Evolutionary conservation across 768 basidiomycete species (phyloP).

Genomic region (Rhizopogon roseolus): DNA sequence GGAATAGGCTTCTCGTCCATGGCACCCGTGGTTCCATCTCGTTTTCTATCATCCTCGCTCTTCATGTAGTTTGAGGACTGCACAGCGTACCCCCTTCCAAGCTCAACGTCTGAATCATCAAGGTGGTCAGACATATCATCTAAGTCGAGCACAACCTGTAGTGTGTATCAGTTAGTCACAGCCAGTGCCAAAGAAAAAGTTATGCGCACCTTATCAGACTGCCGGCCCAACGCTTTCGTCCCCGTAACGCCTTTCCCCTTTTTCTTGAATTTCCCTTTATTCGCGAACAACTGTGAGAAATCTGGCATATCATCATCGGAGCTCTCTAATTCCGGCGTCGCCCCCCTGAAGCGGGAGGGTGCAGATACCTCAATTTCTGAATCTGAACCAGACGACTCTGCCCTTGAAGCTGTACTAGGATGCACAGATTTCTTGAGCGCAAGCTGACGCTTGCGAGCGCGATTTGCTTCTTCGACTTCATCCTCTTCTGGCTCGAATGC

Average conservation of each 20-base stretch:
- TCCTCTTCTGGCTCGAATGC: slow-evolving; percentile 69
- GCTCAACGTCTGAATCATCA: slow-evolving; percentile 24
- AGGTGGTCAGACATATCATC: slow-evolving; percentile 20
- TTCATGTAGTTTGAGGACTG: neutral
- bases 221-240: too few relatives aligned
- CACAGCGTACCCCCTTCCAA: neutral
- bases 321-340: slow-evolving; percentile 27
- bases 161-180: neutral
- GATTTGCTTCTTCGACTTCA: slow-evolving; percentile 42
- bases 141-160: slow-evolving; percentile 19
- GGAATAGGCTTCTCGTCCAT: neutral
- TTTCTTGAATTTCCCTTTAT: slow-evolving; percentile 22
- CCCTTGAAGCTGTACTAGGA: slow-evolving; percentile 4
- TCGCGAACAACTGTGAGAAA: slow-evolving; percentile 35
- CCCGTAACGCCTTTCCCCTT: slow-evolving; percentile 6
- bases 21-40: neutral
- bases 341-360: slow-evolving; percentile 7
- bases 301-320: slow-evolving; percentile 55
- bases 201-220: neutral
- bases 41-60: neutral
- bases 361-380: slow-evolving; percentile 3
- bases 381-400: slow-evolving; percentile 4
- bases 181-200: neutral
- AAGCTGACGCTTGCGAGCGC: slow-evolving; percentile 23
- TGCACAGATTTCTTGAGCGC: slow-evolving; percentile 1